A percentile compares a stretch with the other conserved stretches of the same genome.
These are phyloP conservation scores for Nothophoma quercina DNA, from an alignment of 2,329 filamentous ascomycete genomes.

Conservation along the genomic window DNA sequence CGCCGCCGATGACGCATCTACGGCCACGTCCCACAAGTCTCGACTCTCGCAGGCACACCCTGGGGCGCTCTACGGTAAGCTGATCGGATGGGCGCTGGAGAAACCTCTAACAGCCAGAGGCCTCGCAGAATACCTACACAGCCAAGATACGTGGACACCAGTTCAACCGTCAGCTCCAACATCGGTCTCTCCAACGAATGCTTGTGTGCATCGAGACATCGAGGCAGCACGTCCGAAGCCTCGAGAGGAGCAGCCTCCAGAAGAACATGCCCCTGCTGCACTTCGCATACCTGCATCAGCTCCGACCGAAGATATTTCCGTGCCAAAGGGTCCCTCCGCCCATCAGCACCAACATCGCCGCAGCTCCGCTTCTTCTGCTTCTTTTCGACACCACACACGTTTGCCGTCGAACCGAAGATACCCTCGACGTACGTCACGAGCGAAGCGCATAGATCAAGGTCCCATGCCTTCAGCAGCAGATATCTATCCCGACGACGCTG, in stretches of 20 bases:
- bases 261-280: background rate
- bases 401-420: slow-evolving; percentile 5
- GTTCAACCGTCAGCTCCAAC: background rate
- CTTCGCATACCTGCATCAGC: background rate
- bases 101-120: slow-evolving; percentile 31
- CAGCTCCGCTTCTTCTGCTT: slow-evolving; percentile 7
- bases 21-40: slow-evolving; percentile 7
- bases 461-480: slow-evolving; percentile 40
- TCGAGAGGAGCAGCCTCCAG: too few relatives aligned
- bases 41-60: slow-evolving; percentile 1
- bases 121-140: slow-evolving; percentile 25
- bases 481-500: slow-evolving; percentile 42
- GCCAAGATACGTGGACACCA: background rate
- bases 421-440: slow-evolving; percentile 18
- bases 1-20: background rate
- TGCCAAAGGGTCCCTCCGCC: background rate
- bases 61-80: slow-evolving; percentile 25
- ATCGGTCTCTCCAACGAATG: background rate
- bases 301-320: background rate
- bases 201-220: background rate
- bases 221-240: background rate
- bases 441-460: slow-evolving; percentile 40
- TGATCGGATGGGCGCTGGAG: slow-evolving; percentile 29
- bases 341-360: slow-evolving; percentile 1
- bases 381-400: slow-evolving; percentile 8